phyloP scores from a whole-genome alignment of 192 early-diverging fungal species.

The Umbelopsis ramanniana region DNA sequence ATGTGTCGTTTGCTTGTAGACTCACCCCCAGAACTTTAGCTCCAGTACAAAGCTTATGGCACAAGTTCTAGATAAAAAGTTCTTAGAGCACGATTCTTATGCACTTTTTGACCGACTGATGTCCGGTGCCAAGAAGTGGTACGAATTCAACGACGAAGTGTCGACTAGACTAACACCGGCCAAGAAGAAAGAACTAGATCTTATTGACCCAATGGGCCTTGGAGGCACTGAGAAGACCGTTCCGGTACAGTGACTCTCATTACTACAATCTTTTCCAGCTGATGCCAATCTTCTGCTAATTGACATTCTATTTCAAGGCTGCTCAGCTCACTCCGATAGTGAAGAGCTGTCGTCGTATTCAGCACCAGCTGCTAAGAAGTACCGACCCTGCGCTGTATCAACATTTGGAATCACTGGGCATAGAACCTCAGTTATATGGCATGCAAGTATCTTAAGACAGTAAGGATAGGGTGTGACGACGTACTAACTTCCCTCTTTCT shows the following conservation, averaged over 20 bases:
- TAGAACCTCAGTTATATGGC: slow-evolving; percentile 96
- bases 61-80: slow-evolving; percentile 68
- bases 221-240: background rate
- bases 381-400: slow-evolving; percentile 74
- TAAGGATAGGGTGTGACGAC: background rate
- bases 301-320: slow-evolving; percentile 28
- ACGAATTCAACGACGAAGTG: slow-evolving; percentile 73
- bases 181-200: slow-evolving; percentile 19
- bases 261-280: too few relatives aligned
- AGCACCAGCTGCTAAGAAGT: slow-evolving; percentile 68
- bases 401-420: slow-evolving; percentile 73
- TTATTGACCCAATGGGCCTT: slow-evolving; percentile 6
- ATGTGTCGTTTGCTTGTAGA: background rate
- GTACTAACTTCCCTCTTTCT: background rate
- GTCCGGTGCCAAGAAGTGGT: slow-evolving; percentile 82
- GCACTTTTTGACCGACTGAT: slow-evolving; percentile 84
- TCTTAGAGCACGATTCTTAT: slow-evolving; percentile 87
- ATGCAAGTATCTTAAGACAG: slow-evolving; percentile 56
- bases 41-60: slow-evolving; percentile 46
- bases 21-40: slow-evolving; percentile 22
- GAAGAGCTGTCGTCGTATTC: slow-evolving; percentile 69
- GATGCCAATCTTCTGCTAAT: too few relatives aligned
- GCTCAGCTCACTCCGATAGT: slow-evolving; percentile 73
- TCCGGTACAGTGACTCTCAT: background rate
- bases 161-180: slow-evolving; percentile 10